Conservation (phyloP, 2,329 filamentous ascomycete genomes). For the Graphiopsis chlorocephala region DNA sequence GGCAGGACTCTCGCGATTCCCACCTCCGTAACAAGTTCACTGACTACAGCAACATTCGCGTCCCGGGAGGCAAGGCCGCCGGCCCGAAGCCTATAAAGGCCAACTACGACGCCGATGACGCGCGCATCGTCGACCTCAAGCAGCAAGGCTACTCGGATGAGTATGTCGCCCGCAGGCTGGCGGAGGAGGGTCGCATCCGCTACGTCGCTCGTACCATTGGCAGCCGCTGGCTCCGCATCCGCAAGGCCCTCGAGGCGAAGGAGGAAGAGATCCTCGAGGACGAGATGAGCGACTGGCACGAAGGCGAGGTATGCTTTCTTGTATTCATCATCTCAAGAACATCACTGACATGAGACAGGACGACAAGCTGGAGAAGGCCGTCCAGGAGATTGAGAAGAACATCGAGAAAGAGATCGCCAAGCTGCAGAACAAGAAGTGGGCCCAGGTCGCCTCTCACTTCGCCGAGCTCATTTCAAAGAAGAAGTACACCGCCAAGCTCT, state of each 20-base stretch:
- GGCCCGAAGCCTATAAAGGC: conserved; percentile 43
- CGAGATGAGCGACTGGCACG: conserved; percentile 50
- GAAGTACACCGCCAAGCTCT: conserved; percentile 40
- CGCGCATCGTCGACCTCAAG: conserved; percentile 45
- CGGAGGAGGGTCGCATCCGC: conserved; percentile 40
- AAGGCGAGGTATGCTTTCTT: conserved; percentile 43
- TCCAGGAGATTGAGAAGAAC: conserved; percentile 43
- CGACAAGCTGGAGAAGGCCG: conserved; percentile 41
- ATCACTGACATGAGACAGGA: conserved; percentile 37
- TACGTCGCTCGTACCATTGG: conserved; percentile 49
- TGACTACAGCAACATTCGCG: conserved; percentile 24
- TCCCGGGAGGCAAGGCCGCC: conserved; percentile 41
- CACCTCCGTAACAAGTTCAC: conserved; percentile 4
- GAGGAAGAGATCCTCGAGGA: conserved; percentile 48
- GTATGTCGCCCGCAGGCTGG: conserved; percentile 43
- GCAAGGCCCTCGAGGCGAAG: conserved; percentile 40
- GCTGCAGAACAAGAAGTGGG: conserved; percentile 44
- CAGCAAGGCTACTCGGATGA: conserved; percentile 43
- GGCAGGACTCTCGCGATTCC: not conserved
- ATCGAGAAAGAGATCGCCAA: conserved; percentile 41
- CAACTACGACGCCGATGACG: conserved; percentile 49
- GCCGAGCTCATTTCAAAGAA: conserved; percentile 37
- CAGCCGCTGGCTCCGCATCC: conserved; percentile 47
- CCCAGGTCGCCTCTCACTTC: conserved; percentile 33
- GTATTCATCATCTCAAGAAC: not conserved